Evolutionary conservation across 2,329 filamentous ascomycete species (phyloP).

Genomic region (Dendrostoma leiphaemia): DNA sequence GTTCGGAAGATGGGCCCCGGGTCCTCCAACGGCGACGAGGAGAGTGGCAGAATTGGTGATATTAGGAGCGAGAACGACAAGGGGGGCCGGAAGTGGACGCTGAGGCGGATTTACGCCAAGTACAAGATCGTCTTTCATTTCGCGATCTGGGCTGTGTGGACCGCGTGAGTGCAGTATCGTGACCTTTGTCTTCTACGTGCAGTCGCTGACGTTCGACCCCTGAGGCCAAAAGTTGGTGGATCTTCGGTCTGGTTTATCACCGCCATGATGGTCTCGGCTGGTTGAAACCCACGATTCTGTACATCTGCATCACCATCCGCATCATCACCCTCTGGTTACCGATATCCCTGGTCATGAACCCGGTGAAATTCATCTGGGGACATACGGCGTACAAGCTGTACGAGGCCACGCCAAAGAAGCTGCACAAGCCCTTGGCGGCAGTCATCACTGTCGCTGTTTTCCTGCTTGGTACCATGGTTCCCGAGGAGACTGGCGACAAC

Average conservation of each 20-base stretch:
- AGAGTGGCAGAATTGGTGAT: slow-evolving; percentile 41
- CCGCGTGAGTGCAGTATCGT: slow-evolving; percentile 29
- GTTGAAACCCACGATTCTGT: slow-evolving; percentile 81
- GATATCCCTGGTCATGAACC: slow-evolving; percentile 62
- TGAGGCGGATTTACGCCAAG: slow-evolving; percentile 38
- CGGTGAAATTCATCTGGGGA: slow-evolving; percentile 67
- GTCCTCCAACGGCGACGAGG: not conserved
- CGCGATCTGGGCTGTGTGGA: slow-evolving; percentile 37
- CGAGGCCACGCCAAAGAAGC: slow-evolving; percentile 62
- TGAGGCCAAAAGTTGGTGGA: slow-evolving; percentile 66
- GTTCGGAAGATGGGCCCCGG: slow-evolving; percentile 26
- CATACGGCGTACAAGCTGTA: slow-evolving; percentile 60
- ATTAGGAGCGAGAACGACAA: slow-evolving; percentile 28
- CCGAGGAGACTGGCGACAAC: slow-evolving; percentile 70
- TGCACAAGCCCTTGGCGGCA: slow-evolving; percentile 63
- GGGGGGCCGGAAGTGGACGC: slow-evolving; percentile 25
- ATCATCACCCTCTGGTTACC: slow-evolving; percentile 73
- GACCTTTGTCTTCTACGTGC: slow-evolving; percentile 16
- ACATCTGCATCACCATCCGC: slow-evolving; percentile 70
- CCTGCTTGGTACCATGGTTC: slow-evolving; percentile 74
- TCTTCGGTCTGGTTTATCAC: slow-evolving; percentile 71
- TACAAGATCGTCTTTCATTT: slow-evolving; percentile 45
- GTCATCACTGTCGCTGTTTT: slow-evolving; percentile 67
- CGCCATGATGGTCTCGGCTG: slow-evolving; percentile 70
- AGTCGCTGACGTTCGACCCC: slow-evolving; percentile 24